Evolutionary conservation across 2,329 filamentous ascomycete genomes (phyloP).

Genomic region (Catunica adiposa): DNA sequence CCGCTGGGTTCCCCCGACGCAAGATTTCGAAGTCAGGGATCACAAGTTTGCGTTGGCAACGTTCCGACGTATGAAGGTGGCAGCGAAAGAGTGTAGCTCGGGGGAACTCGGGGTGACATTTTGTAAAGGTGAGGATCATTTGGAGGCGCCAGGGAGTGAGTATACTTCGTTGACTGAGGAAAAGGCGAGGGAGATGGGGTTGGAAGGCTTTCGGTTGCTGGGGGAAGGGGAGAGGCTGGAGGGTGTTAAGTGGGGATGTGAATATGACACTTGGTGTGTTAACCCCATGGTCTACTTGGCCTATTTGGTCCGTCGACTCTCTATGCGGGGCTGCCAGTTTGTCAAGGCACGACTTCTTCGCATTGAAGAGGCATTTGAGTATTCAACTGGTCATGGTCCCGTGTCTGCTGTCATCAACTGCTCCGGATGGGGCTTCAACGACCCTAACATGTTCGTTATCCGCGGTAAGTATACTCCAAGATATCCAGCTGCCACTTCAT

Average conservation of each 20-base stretch:
- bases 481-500: no score
- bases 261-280: slow-evolving; percentile 38
- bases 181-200: slow-evolving; percentile 20
- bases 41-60: slow-evolving; percentile 28
- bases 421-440: slow-evolving; percentile 29
- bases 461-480: slow-evolving; percentile 26
- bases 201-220: slow-evolving; percentile 26
- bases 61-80: slow-evolving; percentile 25
- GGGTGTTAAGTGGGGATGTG: slow-evolving; percentile 29
- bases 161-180: slow-evolving; percentile 25
- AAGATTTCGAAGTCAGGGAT: slow-evolving; percentile 24
- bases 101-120: slow-evolving; percentile 31
- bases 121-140: slow-evolving; percentile 33
- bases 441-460: slow-evolving; percentile 27
- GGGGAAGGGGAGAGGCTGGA: slow-evolving; percentile 24
- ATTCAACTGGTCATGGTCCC: not conserved
- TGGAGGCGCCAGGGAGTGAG: slow-evolving; percentile 25
- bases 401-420: slow-evolving; percentile 26
- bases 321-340: slow-evolving; percentile 19
- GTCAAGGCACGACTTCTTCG: slow-evolving; percentile 21
- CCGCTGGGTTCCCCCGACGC: slow-evolving; percentile 28
- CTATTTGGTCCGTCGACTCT: slow-evolving; percentile 26
- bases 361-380: not conserved
- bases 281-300: slow-evolving; percentile 38
- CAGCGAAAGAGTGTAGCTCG: slow-evolving; percentile 19